Conservation (phyloP, 495 filamentous ascomycete genomes). For the Xylaria intraflava region DNA sequence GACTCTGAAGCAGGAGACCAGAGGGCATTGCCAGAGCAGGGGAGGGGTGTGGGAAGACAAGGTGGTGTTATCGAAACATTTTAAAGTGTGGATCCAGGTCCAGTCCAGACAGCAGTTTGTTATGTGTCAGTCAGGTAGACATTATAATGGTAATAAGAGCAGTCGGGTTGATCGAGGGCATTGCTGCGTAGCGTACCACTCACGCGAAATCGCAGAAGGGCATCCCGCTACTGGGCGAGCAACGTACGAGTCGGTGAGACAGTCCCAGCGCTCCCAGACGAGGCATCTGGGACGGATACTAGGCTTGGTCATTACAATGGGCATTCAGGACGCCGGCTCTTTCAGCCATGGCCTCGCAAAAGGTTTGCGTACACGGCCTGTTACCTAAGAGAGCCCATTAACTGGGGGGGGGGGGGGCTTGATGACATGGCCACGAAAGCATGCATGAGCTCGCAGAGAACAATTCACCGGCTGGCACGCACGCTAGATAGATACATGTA, state of each 20-base stretch:
- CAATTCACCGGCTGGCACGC: conserved; percentile 31
- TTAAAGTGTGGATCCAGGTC: conserved; percentile 24
- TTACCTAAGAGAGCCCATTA: conserved; percentile 23
- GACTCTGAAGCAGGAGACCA: conserved; percentile 12
- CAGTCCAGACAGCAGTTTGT: conserved; percentile 22
- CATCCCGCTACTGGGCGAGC: conserved; percentile 14
- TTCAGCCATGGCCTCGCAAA: conserved; percentile 1
- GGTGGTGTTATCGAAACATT: conserved; percentile 21
- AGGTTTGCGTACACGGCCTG: conserved; percentile 6
- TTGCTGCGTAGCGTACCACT: conserved; percentile 21
- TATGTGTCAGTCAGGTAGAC: conserved; percentile 20
- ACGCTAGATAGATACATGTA: conserved; percentile 18
- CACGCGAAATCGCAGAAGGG: conserved; percentile 8
- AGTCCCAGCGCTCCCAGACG: conserved; percentile 4
- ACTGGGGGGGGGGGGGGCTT: conserved; percentile 32
- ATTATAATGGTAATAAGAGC: conserved; percentile 21
- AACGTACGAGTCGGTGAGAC: conserved; percentile 15
- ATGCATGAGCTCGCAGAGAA: conserved; percentile 37
- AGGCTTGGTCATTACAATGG: conserved; percentile 4
- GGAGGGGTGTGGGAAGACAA: conserved; percentile 22
- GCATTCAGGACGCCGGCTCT: background rate
- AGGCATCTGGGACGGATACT: conserved; percentile 5
- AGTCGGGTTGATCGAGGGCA: conserved; percentile 28
- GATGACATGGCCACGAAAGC: conserved; percentile 36
- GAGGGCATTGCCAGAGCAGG: conserved; percentile 11